Base-by-base conservation (phyloP, 1,284 basidiomycete species). In the Rhodofomes roseus region DNA sequence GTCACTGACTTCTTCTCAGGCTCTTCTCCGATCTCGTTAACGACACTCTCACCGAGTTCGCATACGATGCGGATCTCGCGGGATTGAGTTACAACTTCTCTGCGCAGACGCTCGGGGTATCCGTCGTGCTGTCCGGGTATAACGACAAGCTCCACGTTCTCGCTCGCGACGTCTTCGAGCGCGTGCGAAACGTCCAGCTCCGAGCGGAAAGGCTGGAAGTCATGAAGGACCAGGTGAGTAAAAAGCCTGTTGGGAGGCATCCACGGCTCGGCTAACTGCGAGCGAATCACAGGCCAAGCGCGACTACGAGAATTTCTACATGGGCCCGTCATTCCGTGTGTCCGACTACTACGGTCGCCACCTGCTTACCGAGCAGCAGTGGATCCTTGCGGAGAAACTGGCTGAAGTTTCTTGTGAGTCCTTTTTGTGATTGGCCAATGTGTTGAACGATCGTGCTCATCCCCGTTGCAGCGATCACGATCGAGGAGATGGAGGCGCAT, bases 41-140 rank as follows among this genome's bases (percentile, higher is more conserved):
- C 41, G 97, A 99, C 70, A 84, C 90, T 0, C 83, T 98, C 56
- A 90, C 88, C 11, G 96, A 99, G 74, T 95, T 91, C 69, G 83
- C 93, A 0, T 99, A 99, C 72, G 92, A 96, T 68, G 97, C 97
- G 8, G 90, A 93, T 56, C 82, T 99, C 20, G 97, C 96, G 31
- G 95, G 95, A 16, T 80, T 99, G 52, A 79, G 79, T 14, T 99
- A 97, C 76, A 81, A 78, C 66, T 82, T 97, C 65, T 78, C 83
- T 37, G 79, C 83, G 31, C 82, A 88, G 63, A 80, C 81, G 7
- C 86, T 89, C 31, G 90, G 92, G 2, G 73, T 98, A 41, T 83
- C 81, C 52, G 73, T 98, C 34, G 79, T 81, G 9, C 78, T 95
- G 52, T 83, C 82, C 55, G 97, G 97, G 1, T 99, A 98, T 78